Conservation (phyloP, 176 grass and related monocot genomes). For the Aegilops bicornis region DNA sequence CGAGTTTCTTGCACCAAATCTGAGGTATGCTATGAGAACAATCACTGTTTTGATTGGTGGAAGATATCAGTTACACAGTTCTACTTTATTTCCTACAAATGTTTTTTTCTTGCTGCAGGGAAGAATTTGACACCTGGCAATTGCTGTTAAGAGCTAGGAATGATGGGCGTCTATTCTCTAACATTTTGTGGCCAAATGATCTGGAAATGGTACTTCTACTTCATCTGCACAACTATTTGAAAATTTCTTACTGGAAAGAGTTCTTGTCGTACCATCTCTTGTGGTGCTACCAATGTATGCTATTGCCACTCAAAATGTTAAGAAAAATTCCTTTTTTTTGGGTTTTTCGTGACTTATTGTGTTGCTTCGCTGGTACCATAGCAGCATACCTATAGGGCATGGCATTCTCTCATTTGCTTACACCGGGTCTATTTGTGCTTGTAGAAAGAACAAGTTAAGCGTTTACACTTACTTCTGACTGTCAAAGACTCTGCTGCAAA, state of each 20-base stretch:
- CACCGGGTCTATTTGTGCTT: conserved; percentile 22
- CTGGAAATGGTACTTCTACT: conserved; percentile 73
- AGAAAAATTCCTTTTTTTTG: neutral
- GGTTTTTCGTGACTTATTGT: neutral
- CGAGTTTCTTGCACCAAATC: conserved; percentile 65
- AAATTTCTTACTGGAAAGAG: neutral
- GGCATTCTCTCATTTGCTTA: neutral
- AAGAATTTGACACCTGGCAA: conserved; percentile 88
- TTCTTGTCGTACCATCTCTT: neutral
- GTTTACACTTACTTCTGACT: conserved; percentile 91
- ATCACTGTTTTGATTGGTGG: neutral
- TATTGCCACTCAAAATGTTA: neutral
- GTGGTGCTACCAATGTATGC: neutral
- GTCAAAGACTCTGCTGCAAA: conserved; percentile 89
- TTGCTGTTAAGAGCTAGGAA: conserved; percentile 72
- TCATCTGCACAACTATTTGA: neutral
- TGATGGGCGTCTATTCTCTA: conserved; percentile 75
- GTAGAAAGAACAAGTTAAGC: conserved; percentile 89
- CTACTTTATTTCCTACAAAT: conserved; percentile 8
- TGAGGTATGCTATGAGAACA: conserved; percentile 50
- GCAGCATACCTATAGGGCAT: neutral
- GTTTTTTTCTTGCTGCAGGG: conserved; percentile 52
- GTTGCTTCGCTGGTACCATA: neutral
- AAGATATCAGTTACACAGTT: neutral
- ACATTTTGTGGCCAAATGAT: conserved; percentile 77